These are phyloP conservation scores for Botrytis paeoniae DNA, from an alignment of 2,329 filamentous ascomycete genomes.

Conservation along the genomic window DNA sequence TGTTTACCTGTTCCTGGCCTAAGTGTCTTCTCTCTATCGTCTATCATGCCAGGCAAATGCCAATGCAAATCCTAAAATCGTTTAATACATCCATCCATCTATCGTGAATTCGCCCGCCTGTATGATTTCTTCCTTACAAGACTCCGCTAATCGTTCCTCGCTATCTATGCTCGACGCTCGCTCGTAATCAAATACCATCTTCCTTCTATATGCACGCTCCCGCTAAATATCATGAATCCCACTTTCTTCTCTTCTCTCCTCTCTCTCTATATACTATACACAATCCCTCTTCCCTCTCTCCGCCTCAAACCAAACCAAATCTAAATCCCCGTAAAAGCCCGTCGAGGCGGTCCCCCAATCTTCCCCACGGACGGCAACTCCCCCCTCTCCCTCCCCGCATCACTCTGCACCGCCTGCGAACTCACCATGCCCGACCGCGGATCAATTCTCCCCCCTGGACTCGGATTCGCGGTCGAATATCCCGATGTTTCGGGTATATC, in stretches of 20 bases:
- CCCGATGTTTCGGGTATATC: slow-evolving; percentile 43
- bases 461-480: slow-evolving; percentile 20
- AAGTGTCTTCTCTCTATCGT: background rate
- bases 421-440: slow-evolving; percentile 37
- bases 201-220: too few relatives aligned
- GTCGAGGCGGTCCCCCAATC: background rate
- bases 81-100: background rate
- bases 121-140: background rate
- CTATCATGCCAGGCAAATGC: background rate
- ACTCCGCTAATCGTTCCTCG: background rate
- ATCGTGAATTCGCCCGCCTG: background rate
- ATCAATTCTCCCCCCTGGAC: slow-evolving; percentile 30
- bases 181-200: background rate
- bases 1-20: background rate
- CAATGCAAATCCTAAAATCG: background rate
- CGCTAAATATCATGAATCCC: background rate
- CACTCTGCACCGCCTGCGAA: slow-evolving; percentile 34
- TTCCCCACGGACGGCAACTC: slow-evolving; percentile 25
- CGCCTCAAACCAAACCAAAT: background rate
- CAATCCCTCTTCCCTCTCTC: too few relatives aligned
- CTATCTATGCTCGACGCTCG: background rate
- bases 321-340: background rate
- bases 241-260: background rate
- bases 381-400: slow-evolving; percentile 30
- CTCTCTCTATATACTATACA: background rate